phyloP scores from a whole-genome alignment of 306 rosid species.

The Inga oerstediana region DNA sequence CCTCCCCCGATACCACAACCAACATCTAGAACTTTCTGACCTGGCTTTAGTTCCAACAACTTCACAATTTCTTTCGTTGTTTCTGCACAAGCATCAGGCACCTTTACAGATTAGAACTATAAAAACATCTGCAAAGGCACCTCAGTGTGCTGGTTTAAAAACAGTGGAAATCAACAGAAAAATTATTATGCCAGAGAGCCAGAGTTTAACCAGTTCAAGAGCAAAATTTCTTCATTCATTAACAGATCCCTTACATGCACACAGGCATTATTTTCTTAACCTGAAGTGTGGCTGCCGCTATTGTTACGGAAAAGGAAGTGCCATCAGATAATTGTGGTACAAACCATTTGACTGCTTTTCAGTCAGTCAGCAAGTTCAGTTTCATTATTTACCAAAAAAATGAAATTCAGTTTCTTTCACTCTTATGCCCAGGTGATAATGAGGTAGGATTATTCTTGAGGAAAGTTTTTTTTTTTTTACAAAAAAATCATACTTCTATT shows the following conservation, averaged over 20 bases:
- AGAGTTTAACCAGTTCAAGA: conserved; percentile 3
- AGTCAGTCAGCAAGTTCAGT: conserved; percentile 14
- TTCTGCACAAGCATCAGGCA: conserved; percentile 53
- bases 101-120: conserved; percentile 13
- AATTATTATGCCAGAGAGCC: not conserved
- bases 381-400: not conserved
- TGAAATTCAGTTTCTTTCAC: not conserved
- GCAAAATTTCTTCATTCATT: not conserved
- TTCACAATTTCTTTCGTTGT: conserved; percentile 82
- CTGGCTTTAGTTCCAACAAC: conserved; percentile 77
- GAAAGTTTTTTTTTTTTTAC: not conserved
- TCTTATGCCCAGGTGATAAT: not conserved
- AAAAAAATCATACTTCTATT: conserved; percentile 23
- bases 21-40: conserved; percentile 88
- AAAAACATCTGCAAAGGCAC: not conserved
- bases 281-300: not conserved
- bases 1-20: conserved; percentile 99
- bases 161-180: not conserved
- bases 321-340: conserved; percentile 10
- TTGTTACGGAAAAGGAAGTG: conserved; percentile 6
- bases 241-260: conserved; percentile 5
- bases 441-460: conserved; percentile 17
- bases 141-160: not conserved
- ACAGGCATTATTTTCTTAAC: conserved; percentile 12
- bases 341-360: conserved; percentile 17